A percentile compares a stretch with the other conserved stretches of the same genome.
Evolutionary conservation across 768 basidiomycete species (phyloP).

Genomic region (Boletus subparvulus): DNA sequence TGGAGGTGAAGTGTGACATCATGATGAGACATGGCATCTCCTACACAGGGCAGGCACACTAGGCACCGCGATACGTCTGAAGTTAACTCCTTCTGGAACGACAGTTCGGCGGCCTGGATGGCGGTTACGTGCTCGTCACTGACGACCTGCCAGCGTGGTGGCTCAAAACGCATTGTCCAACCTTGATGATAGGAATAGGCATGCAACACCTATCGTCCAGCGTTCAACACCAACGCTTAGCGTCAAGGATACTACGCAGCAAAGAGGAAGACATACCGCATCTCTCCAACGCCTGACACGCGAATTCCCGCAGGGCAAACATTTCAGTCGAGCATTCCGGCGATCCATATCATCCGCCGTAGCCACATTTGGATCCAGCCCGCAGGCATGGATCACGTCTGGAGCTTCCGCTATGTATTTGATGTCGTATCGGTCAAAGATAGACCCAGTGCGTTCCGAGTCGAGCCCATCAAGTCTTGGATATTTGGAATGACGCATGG

Average conservation of each 20-base stretch:
- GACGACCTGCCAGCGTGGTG: background rate
- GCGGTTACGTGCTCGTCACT: background rate
- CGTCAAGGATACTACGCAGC: background rate
- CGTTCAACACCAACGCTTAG: background rate
- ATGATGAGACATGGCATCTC: background rate
- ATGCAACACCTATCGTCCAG: background rate
- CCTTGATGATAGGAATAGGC: background rate
- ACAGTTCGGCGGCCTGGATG: background rate
- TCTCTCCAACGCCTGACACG: constrained; percentile 5
- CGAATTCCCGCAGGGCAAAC: background rate
- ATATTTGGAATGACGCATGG: background rate
- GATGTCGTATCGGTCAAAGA: background rate
- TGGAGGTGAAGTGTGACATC: background rate
- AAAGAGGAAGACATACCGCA: constrained; percentile 4
- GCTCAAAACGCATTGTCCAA: too few relatives aligned
- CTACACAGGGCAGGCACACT: background rate
- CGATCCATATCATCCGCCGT: constrained; percentile 13
- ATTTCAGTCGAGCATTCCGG: constrained; percentile 3
- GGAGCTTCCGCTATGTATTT: background rate
- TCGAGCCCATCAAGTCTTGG: background rate
- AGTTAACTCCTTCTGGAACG: background rate
- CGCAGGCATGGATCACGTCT: constrained; percentile 1
- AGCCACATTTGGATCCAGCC: constrained; percentile 6
- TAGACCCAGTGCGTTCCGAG: background rate
- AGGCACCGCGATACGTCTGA: background rate